A percentile compares a stretch with the other conserved stretches of the same genome.
These are phyloP conservation scores for Yamadazyma olivae DNA, from an alignment of 805 yeast genomes.

Conservation along the genomic window DNA sequence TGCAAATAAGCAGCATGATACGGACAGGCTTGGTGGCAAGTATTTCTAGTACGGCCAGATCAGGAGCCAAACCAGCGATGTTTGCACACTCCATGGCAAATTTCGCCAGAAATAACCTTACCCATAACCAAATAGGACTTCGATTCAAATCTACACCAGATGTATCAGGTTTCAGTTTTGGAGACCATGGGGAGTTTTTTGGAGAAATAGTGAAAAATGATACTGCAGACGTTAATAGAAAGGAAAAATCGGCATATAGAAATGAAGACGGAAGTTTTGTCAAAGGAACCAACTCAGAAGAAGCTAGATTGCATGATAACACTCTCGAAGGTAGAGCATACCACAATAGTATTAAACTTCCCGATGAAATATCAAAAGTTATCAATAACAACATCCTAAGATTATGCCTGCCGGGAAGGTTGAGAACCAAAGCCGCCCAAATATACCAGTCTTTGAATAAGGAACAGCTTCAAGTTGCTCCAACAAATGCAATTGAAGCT, in stretches of 20 bases:
- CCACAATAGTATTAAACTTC: constrained; percentile 52
- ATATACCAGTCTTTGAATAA: constrained; percentile 50
- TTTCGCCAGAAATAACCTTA: too few relatives aligned
- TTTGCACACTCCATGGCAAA: too few relatives aligned
- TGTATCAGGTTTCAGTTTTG: constrained; percentile 20
- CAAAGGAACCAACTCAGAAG: constrained; percentile 43
- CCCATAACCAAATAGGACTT: too few relatives aligned
- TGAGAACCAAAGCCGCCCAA: constrained; percentile 61
- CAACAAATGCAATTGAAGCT: constrained; percentile 46
- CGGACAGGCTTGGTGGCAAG: too few relatives aligned
- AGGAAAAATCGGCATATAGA: constrained; percentile 28
- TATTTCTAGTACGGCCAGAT: too few relatives aligned
- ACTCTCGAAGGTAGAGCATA: constrained; percentile 58
- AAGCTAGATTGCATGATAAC: constrained; percentile 54
- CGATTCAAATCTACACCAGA: constrained; percentile 13
- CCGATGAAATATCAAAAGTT: constrained; percentile 51
- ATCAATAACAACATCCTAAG: constrained; percentile 64
- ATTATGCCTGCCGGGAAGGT: constrained; percentile 57
- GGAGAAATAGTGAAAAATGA: constrained; percentile 5
- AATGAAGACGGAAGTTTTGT: constrained; percentile 39
- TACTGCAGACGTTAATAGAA: not conserved
- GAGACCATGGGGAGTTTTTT: constrained; percentile 5
- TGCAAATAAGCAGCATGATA: too few relatives aligned
- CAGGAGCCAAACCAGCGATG: too few relatives aligned
- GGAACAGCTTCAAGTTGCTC: constrained; percentile 52